Evolutionary conservation across 2,329 filamentous ascomycete genomes (phyloP).

Genomic region (Rachicladosporium sp.): DNA sequence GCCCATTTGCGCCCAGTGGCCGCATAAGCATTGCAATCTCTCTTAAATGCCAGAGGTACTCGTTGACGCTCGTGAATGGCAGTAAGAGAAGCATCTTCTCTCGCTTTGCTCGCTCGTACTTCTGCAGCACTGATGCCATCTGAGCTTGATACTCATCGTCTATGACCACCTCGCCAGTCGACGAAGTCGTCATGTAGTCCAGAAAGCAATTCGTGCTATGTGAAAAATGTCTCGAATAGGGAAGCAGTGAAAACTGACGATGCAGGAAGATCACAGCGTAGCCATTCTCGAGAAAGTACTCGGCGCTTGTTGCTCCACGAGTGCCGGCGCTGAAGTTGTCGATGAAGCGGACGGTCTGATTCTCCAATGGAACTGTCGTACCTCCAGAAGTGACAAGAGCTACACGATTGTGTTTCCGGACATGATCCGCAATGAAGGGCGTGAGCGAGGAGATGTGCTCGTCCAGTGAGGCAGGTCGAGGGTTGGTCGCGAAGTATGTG

Average conservation of each 20-base stretch:
- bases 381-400: constrained; percentile 91
- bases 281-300: constrained; percentile 83
- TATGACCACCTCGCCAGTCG: constrained; percentile 59
- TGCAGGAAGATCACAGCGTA: constrained; percentile 93
- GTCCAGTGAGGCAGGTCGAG: constrained; percentile 64
- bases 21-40: constrained; percentile 73
- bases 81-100: constrained; percentile 67
- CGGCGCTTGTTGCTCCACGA: constrained; percentile 82
- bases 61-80: constrained; percentile 86
- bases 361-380: constrained; percentile 87
- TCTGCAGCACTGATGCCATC: constrained; percentile 72
- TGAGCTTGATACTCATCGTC: constrained; percentile 63
- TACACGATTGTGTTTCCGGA: constrained; percentile 54
- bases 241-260: constrained; percentile 81
- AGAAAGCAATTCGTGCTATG: constrained; percentile 91
- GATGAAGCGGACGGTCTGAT: constrained; percentile 91
- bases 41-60: constrained; percentile 85
- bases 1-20: constrained; percentile 62
- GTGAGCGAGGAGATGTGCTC: constrained; percentile 57
- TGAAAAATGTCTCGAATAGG: constrained; percentile 88
- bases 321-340: constrained; percentile 98
- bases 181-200: constrained; percentile 71
- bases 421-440: constrained; percentile 69
- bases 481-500: constrained; percentile 76
- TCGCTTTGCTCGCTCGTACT: constrained; percentile 67